These are phyloP conservation scores for Ceratocystis cubensis DNA, from an alignment of 2,329 filamentous ascomycete species.

Conservation along the genomic window DNA sequence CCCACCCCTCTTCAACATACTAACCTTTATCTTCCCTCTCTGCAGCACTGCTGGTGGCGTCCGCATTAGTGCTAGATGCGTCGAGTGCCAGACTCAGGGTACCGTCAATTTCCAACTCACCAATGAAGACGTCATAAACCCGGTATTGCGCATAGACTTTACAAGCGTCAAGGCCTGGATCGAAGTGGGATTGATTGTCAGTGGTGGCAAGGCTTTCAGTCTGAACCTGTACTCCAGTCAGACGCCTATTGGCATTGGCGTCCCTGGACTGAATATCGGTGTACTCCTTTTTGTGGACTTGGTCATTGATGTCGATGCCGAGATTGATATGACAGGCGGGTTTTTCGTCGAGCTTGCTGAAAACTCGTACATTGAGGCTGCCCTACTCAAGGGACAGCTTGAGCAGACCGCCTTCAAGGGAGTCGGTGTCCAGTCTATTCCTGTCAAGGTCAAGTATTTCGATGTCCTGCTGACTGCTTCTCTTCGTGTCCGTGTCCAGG, in stretches of 20 bases:
- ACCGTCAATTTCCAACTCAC: constrained; percentile 35
- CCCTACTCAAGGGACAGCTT: constrained; percentile 34
- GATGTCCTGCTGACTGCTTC: constrained; percentile 37
- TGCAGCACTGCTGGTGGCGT: constrained; percentile 19
- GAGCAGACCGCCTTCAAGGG: constrained; percentile 35
- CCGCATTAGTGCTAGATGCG: constrained; percentile 31
- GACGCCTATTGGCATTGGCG: constrained; percentile 32
- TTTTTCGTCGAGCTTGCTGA: constrained; percentile 39
- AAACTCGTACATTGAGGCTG: constrained; percentile 31
- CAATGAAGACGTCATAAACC: constrained; percentile 31
- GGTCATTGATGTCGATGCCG: constrained; percentile 36
- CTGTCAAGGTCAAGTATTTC: constrained; percentile 37
- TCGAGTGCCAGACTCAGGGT: constrained; percentile 40
- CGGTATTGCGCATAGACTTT: constrained; percentile 36
- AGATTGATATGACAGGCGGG: constrained; percentile 40
- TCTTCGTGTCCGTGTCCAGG: constrained; percentile 39
- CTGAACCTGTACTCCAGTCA: constrained; percentile 38
- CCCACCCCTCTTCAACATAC: not conserved
- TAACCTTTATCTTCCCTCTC: constrained; percentile 4
- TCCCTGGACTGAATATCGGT: constrained; percentile 35
- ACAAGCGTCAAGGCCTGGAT: constrained; percentile 40
- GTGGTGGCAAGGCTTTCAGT: constrained; percentile 37
- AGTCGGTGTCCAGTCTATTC: constrained; percentile 34
- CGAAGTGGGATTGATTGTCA: constrained; percentile 36
- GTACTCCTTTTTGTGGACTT: constrained; percentile 40